Percentiles rank a stretch among this genome's conserved stretches.
These are phyloP conservation scores for Athelia sp. DNA, from an alignment of 1,284 basidiomycete genomes.

Conservation along the genomic window DNA sequence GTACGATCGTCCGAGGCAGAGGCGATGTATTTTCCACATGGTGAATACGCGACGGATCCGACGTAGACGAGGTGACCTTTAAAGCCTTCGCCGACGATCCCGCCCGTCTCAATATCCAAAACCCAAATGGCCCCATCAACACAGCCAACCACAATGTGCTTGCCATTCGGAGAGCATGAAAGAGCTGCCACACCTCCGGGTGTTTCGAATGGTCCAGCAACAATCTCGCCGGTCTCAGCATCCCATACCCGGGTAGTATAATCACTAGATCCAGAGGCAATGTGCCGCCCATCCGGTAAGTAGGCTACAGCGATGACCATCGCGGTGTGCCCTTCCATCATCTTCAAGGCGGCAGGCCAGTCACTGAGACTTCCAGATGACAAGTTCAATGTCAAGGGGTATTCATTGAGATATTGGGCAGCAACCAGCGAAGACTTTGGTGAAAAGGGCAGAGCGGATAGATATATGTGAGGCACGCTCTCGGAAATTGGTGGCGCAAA, in stretches of 20 bases:
- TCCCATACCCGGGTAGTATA: neutral
- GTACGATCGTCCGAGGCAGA: neutral
- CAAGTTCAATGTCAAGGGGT: constrained; percentile 6
- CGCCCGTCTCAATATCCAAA: neutral
- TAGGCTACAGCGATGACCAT: constrained; percentile 8
- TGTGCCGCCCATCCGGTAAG: neutral
- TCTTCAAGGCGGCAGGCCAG: constrained; percentile 16
- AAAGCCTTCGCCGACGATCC: neutral
- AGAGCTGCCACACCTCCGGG: neutral
- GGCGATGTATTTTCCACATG: neutral
- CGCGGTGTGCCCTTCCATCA: constrained; percentile 16
- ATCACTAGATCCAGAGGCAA: neutral
- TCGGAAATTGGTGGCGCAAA: constrained; percentile 24
- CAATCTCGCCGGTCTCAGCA: neutral
- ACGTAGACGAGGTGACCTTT: neutral
- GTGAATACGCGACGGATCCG: neutral
- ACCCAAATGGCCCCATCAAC: neutral
- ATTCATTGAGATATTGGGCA: constrained; percentile 16
- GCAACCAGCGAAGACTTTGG: constrained; percentile 15
- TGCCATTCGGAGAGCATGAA: neutral
- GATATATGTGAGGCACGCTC: constrained; percentile 33
- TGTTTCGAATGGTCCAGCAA: neutral
- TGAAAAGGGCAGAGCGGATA: constrained; percentile 31
- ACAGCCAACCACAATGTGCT: neutral
- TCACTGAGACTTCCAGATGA: constrained; percentile 7